Evolutionary conservation across 23 red algal species (phyloP), one percentile per base, ranked within the genome.

Genomic region (Gracilaria gracilis): DNA sequence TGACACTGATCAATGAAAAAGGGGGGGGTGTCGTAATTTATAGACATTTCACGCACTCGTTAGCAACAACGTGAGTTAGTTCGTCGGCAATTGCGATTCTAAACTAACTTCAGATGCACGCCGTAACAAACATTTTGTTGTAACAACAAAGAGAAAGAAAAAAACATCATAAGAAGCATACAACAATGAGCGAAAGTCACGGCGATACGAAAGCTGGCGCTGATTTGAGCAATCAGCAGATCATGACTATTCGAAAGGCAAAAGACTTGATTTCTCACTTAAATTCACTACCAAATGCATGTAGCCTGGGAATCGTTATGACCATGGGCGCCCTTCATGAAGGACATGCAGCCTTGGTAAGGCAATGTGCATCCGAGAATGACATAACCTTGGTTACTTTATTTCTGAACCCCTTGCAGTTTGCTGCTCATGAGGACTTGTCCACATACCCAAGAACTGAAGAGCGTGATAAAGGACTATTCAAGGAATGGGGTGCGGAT

Each of bases 251-350:
- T 77, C 72, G 42, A 21, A 77, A 28, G 3, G 23, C 72, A 9
- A 51, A 25, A 1, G 72, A 50, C 12, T 51, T 77, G 42, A 17
- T 77, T 28, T 0, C 39, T 17, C 72, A 82, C 38, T 33, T 59
- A 37, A 35, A 82, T 20, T 72, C 90, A 15, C 31, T 93, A 11
- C 48, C 80, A 14, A 42, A 58, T 2, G 13, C 50, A n/a, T 5
- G 62, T 1, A 80, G 27, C 37, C 38, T 96, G 21, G 97, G 93
- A 28, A 62, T 98, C 35, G 97, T 98, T 21, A 73, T 89, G 35
- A 98, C 97, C 16, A 98, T 98, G 97, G 97, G 97, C 31, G 82
- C 89, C 21, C 90, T 98, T 32, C 97, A 98, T 58, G 90, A 85
- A 33, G 97, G 97, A 6, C 97, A 98, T 34, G 74, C 76, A 47